Percentiles rank a stretch among this genome's conserved stretches.
phyloP scores from a whole-genome alignment of 345 rosid genomes.

The Mangifera indica region DNA sequence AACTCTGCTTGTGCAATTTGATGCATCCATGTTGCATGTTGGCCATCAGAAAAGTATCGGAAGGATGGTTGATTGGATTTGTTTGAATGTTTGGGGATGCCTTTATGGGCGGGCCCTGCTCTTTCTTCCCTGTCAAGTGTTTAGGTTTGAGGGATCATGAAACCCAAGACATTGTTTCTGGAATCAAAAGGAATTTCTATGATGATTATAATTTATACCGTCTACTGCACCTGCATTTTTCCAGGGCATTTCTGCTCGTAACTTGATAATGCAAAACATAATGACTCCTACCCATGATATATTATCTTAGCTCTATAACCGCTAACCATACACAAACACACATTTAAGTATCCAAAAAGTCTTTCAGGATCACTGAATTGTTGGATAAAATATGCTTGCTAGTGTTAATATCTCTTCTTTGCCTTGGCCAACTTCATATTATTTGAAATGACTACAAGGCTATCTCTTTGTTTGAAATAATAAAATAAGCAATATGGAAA shows the following conservation, averaged over 20 bases:
- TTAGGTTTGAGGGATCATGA: constrained; percentile 19
- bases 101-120: constrained; percentile 21
- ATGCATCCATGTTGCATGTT: constrained; percentile 38
- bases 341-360: not conserved
- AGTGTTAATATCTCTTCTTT: not conserved
- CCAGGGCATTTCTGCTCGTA: not conserved
- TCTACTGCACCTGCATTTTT: not conserved
- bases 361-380: not conserved
- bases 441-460: not conserved
- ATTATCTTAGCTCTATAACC: not conserved
- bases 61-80: constrained; percentile 42
- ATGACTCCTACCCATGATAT: not conserved
- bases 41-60: constrained; percentile 28
- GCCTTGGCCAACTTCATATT: not conserved
- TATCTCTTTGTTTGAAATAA: not conserved
- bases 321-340: too few species aligned
- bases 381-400: not conserved
- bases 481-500: not conserved
- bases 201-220: constrained; percentile 12
- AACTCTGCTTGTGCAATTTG: constrained; percentile 35
- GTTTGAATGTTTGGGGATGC: constrained; percentile 46
- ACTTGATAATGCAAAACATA: not conserved
- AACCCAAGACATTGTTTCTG: constrained; percentile 16
- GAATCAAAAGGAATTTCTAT: constrained; percentile 15
- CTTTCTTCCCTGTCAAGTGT: constrained; percentile 10